phyloP scores from a whole-genome alignment of 2,329 filamentous ascomycete species.

The Aureobasidium lini region DNA sequence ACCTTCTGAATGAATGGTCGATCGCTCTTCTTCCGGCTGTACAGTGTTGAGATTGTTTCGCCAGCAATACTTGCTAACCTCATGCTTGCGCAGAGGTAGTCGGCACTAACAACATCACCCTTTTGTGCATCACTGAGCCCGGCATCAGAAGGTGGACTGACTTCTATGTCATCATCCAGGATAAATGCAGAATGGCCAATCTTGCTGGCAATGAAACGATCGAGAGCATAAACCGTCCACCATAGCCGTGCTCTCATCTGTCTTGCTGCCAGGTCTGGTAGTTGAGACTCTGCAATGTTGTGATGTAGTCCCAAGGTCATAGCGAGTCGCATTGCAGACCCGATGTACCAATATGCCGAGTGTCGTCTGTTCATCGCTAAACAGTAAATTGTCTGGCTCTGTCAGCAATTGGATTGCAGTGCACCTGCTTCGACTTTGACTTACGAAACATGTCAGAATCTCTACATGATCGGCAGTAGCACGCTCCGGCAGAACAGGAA shows the following conservation, averaged over 20 bases:
- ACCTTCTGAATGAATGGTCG: slow-evolving; percentile 28
- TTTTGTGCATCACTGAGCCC: slow-evolving; percentile 21
- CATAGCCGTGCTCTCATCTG: neutral
- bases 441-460: slow-evolving; percentile 34
- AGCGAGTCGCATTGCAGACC: slow-evolving; percentile 5
- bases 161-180: slow-evolving; percentile 30
- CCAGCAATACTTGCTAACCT: slow-evolving; percentile 30
- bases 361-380: slow-evolving; percentile 8
- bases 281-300: slow-evolving; percentile 1
- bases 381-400: neutral
- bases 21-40: slow-evolving; percentile 24
- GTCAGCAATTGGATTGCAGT: neutral
- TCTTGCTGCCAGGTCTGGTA: slow-evolving; percentile 1
- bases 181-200: slow-evolving; percentile 28
- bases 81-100: slow-evolving; percentile 33
- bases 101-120: slow-evolving; percentile 29
- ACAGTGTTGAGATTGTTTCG: slow-evolving; percentile 24
- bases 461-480: slow-evolving; percentile 39
- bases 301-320: slow-evolving; percentile 6
- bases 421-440: neutral
- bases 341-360: slow-evolving; percentile 3
- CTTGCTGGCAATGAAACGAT: slow-evolving; percentile 28
- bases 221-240: slow-evolving; percentile 14
- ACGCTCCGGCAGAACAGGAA: slow-evolving; percentile 35
- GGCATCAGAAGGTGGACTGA: slow-evolving; percentile 35